Evolutionary conservation across 2,329 filamentous ascomycete genomes (phyloP).

Genomic region (Trichoderma lentiforme): DNA sequence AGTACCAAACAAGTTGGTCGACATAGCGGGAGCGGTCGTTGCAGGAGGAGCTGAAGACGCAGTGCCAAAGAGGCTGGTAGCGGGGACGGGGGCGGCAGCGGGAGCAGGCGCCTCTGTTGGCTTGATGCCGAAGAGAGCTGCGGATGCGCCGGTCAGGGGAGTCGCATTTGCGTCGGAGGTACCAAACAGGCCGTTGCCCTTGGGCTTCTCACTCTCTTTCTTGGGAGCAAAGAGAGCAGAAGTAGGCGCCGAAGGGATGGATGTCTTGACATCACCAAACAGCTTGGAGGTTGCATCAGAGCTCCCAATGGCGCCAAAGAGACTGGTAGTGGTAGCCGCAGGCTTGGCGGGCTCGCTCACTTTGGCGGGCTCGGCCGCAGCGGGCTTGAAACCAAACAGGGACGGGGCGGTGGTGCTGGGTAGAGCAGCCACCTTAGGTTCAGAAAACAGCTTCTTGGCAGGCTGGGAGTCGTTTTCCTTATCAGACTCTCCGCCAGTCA

Average conservation of each 20-base stretch:
- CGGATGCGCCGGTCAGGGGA: constrained; percentile 9
- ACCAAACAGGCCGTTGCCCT: not conserved
- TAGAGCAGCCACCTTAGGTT: constrained; percentile 32
- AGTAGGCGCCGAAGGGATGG: constrained; percentile 23
- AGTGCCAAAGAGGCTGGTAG: constrained; percentile 32
- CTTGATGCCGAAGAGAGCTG: constrained; percentile 20
- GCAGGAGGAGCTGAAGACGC: constrained; percentile 23
- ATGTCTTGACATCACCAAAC: constrained; percentile 38
- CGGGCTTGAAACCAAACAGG: constrained; percentile 35
- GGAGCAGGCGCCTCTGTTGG: constrained; percentile 28
- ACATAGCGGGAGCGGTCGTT: constrained; percentile 22
- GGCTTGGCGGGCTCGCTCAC: constrained; percentile 22
- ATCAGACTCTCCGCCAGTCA: constrained; percentile 41
- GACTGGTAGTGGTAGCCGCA: constrained; percentile 27
- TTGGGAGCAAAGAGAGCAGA: not conserved
- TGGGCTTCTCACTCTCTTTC: not conserved
- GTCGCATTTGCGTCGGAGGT: not conserved
- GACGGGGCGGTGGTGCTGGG: constrained; percentile 27
- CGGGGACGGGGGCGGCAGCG: constrained; percentile 8
- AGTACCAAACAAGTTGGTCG: constrained; percentile 23
- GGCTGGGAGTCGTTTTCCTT: constrained; percentile 43
- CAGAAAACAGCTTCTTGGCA: constrained; percentile 31
- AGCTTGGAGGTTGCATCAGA: constrained; percentile 34
- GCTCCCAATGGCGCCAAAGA: constrained; percentile 40
- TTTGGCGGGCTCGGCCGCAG: constrained; percentile 28